phyloP scores from a whole-genome alignment of 2,329 filamentous ascomycete species.

The Penicillium sp. region DNA sequence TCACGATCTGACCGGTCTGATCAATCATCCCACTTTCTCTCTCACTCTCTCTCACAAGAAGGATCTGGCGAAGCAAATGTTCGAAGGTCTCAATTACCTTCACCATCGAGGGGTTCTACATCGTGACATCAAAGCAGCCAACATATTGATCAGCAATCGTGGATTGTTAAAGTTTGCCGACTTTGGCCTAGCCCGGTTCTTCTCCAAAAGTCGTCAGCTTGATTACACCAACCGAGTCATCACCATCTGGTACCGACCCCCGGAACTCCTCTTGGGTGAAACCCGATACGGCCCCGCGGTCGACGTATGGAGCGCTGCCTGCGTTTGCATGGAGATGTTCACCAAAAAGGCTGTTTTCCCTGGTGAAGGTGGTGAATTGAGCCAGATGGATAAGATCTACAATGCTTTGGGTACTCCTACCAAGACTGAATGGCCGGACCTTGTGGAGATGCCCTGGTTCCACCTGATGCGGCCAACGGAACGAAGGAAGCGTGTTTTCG shows the following conservation, averaged over 20 bases:
- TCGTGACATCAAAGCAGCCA: constrained; percentile 96
- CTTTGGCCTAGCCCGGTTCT: constrained; percentile 94
- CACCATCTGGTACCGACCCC: constrained; percentile 95
- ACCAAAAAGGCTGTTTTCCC: constrained; percentile 91
- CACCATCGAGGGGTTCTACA: constrained; percentile 92
- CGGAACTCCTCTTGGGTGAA: constrained; percentile 85
- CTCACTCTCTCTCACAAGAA: constrained; percentile 86
- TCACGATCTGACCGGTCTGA: constrained; percentile 88
- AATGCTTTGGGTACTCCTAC: constrained; percentile 85
- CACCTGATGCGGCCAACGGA: constrained; percentile 80
- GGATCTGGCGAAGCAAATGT: constrained; percentile 86
- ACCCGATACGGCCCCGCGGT: constrained; percentile 87
- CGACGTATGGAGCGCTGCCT: constrained; percentile 96
- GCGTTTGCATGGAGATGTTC: constrained; percentile 95
- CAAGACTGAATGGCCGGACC: constrained; percentile 78
- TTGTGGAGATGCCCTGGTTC: constrained; percentile 97
- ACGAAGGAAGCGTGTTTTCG: constrained; percentile 71
- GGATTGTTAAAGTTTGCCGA: constrained; percentile 91
- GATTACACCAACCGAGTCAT: constrained; percentile 99
- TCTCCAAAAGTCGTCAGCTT: constrained; percentile 83
- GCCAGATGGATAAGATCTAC: constrained; percentile 96
- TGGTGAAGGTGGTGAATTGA: constrained; percentile 92
- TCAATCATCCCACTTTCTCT: constrained; percentile 91
- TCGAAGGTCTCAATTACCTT: constrained; percentile 89
- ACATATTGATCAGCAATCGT: constrained; percentile 88